Evolutionary conservation across 441 rosid genomes (phyloP).

Genomic region (Theobroma grandiflorum): DNA sequence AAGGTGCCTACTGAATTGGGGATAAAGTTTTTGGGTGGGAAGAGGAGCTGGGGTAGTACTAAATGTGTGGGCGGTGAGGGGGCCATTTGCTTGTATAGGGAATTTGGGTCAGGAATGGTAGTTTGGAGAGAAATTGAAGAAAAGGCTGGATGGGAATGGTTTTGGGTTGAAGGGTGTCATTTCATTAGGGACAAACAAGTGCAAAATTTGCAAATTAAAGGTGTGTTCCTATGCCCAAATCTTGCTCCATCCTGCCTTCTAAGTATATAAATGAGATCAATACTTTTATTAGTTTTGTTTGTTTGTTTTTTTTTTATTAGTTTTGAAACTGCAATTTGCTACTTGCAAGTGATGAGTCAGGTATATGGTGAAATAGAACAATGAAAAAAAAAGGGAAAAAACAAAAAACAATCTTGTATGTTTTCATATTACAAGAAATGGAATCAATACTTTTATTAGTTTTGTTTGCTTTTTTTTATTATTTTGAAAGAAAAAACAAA

Average conservation of each 20-base stretch:
- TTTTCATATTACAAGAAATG: no score
- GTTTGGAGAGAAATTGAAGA: conserved; percentile 47
- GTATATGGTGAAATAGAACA: no score
- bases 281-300: background rate
- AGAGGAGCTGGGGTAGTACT: conserved; percentile 48
- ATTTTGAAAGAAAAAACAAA: no score
- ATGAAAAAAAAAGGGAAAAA: no score
- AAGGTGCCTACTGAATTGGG: conserved; percentile 49
- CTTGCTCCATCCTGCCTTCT: conserved; percentile 37
- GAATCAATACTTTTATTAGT: no score
- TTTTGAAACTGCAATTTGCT: no score
- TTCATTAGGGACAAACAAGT: conserved; percentile 36
- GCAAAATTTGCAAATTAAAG: conserved; percentile 44
- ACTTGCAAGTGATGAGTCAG: no score
- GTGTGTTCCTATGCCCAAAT: conserved; percentile 50
- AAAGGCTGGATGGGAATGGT: conserved; percentile 51
- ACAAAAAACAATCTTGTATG: no score
- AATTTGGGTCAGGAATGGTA: conserved; percentile 56
- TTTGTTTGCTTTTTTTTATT: no score
- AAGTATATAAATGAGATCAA: background rate
- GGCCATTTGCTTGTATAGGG: conserved; percentile 50
- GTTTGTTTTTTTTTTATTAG: background rate
- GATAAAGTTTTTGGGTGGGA: conserved; percentile 37
- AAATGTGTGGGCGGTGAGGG: conserved; percentile 53
- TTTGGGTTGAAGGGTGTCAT: conserved; percentile 54